Percentiles rank a stretch among this genome's conserved stretches.
These are phyloP conservation scores for Ganoderma boninense DNA, from an alignment of 1,284 basidiomycete species.

Conservation along the genomic window DNA sequence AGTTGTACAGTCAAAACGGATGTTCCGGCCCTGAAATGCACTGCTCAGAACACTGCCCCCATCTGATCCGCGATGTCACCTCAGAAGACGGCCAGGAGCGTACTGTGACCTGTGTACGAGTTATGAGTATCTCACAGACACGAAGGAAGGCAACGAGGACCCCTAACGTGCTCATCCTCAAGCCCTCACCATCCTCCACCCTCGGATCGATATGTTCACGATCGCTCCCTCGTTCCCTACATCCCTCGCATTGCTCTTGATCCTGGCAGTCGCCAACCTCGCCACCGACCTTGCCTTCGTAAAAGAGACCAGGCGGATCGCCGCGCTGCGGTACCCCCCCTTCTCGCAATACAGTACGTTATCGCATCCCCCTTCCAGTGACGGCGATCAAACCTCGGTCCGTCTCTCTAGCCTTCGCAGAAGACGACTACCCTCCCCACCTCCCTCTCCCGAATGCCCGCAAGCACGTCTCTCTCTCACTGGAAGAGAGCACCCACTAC, in stretches of 20 bases:
- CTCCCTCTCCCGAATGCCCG: slow-evolving; percentile 15
- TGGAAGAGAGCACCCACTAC: slow-evolving; percentile 33
- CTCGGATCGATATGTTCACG: not conserved
- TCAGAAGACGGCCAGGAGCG: no score
- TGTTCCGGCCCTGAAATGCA: not conserved
- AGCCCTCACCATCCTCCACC: not conserved
- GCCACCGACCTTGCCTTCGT: slow-evolving; percentile 9
- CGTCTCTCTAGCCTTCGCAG: slow-evolving; percentile 18
- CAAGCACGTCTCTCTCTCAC: slow-evolving; percentile 10
- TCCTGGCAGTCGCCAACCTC: slow-evolving; percentile 3
- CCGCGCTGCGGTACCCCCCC: slow-evolving; percentile 14
- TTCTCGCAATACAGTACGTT: slow-evolving; percentile 16
- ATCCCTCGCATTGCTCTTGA: not conserved
- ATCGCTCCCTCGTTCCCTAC: not conserved
- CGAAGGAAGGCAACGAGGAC: no score
- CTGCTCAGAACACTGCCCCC: not conserved
- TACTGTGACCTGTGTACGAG: no score
- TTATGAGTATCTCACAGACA: no score
- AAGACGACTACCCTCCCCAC: slow-evolving; percentile 24
- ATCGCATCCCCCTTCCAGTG: not conserved
- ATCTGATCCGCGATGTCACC: not conserved
- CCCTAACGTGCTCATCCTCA: not conserved
- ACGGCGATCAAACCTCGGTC: not conserved
- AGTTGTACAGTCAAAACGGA: not conserved
- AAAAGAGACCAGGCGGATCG: slow-evolving; percentile 3